Base-by-base conservation (phyloP, 192 early-diverging fungal species). In the Coemansia reversa region DNA sequence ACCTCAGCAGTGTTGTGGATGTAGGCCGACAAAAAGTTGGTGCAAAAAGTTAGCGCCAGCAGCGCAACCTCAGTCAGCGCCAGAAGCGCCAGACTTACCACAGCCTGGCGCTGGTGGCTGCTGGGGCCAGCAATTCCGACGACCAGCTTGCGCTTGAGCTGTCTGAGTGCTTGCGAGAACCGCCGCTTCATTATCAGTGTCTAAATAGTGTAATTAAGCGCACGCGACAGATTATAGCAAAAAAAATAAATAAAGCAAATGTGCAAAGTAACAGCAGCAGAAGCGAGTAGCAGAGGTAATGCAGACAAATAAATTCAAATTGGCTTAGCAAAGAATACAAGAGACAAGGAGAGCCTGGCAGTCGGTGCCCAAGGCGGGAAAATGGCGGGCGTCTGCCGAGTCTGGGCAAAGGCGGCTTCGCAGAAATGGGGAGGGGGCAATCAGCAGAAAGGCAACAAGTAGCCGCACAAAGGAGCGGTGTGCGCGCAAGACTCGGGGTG, bases 11-110 rank as follows among this genome's bases (percentile, higher is more conserved):
- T 75, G 63, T 75, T 81, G 73, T 75, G 74, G 63, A 81, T 75
- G 63, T 73, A 81, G 11, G 73, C 73, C 5, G 79, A 81, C 73
- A 81, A 28, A 58, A 81, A 81, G 70, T 81, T 81, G 47, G 79
- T 75, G 62, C 79, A 81, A 69, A 81, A 81, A 23, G 79, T 81
- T 62, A 81, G 61, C 19, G 66, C 55, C 67, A 81, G 69, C 56
- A 81, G 66, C 56, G 74, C 79, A n/a, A 81, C 32, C 70, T 81
- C 79, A 4, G 72, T 74, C 55, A 79, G 61, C 9, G 63, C 77
- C 53, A 79, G 55, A 4, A 79, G 77, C 4, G 51, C 65, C 51
- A 79, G 68, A 65, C 77, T 74, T 7, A 74, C 77, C 12, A 79
- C 65, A 4, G 77, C 77, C 35, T 79, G 77, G 45, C 72, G 71